Conservation (phyloP, 1,139 yeast genomes). For the Nakaseomyces kungkrabaensis region DNA sequence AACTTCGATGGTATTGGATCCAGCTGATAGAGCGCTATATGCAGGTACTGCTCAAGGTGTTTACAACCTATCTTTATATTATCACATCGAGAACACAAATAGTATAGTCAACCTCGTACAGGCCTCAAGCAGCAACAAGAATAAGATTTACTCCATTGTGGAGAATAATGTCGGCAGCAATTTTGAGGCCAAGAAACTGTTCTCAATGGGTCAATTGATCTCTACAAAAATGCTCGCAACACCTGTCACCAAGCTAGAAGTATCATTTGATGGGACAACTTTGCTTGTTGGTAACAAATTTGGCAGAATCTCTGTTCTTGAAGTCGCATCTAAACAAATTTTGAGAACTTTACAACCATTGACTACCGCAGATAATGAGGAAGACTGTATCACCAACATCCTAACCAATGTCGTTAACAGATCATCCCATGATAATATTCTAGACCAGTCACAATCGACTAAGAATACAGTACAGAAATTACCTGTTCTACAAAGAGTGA, state of each 20-base stretch:
- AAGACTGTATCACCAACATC: slow-evolving; percentile 30
- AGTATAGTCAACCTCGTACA: slow-evolving; percentile 19
- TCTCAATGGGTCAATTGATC: slow-evolving; percentile 22
- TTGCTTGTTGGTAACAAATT: slow-evolving; percentile 63
- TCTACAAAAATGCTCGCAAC: slow-evolving; percentile 15
- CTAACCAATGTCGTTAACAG: slow-evolving; percentile 14
- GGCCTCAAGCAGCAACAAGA: slow-evolving; percentile 11
- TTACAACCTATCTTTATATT: slow-evolving; percentile 19
- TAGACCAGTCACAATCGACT: neutral
- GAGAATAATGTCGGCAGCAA: slow-evolving; percentile 8
- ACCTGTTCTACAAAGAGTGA: slow-evolving; percentile 53
- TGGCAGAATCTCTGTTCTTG: slow-evolving; percentile 64
- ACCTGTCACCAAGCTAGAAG: slow-evolving; percentile 43
- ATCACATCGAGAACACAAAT: slow-evolving; percentile 8
- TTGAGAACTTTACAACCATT: slow-evolving; percentile 54
- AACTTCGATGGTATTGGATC: slow-evolving; percentile 58
- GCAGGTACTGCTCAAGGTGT: slow-evolving; percentile 59
- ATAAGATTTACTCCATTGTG: slow-evolving; percentile 21
- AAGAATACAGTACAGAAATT: slow-evolving; percentile 23
- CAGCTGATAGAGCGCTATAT: slow-evolving; percentile 68
- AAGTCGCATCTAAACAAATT: slow-evolving; percentile 69
- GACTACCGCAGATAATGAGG: slow-evolving; percentile 22
- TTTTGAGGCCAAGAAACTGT: slow-evolving; percentile 13
- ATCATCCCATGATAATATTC: neutral
- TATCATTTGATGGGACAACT: slow-evolving; percentile 69